Conservation (phyloP, 1,284 basidiomycete genomes). For the Microbotryum scabiosae region DNA sequence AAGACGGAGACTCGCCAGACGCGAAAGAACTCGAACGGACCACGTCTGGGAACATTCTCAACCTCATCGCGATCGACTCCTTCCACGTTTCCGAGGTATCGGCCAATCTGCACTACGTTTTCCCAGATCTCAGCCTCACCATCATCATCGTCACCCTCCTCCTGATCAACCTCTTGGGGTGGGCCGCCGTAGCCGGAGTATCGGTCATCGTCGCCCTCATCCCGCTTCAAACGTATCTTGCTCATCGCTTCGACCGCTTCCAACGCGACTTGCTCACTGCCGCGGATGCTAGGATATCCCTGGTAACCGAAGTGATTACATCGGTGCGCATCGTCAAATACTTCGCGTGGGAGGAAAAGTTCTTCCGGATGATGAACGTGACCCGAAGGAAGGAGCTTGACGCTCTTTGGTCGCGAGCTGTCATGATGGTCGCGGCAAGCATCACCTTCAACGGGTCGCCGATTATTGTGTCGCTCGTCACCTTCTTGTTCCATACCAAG, state of each 20-base stretch:
- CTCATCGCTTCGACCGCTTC: constrained; percentile 43
- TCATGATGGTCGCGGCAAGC: constrained; percentile 41
- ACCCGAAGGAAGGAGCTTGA: constrained; percentile 44
- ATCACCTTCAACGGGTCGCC: constrained; percentile 39
- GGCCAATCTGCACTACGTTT: constrained; percentile 42
- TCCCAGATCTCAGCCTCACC: constrained; percentile 41
- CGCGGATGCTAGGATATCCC: constrained; percentile 48
- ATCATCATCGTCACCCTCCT: constrained; percentile 44
- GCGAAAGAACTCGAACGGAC: constrained; percentile 32
- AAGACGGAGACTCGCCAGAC: background rate
- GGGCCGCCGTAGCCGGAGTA: constrained; percentile 43
- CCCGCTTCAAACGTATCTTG: constrained; percentile 9
- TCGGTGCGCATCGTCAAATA: constrained; percentile 46
- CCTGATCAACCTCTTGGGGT: constrained; percentile 44
- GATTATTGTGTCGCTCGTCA: constrained; percentile 24
- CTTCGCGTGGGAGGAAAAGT: constrained; percentile 44
- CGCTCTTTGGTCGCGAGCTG: constrained; percentile 43
- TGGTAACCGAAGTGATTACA: constrained; percentile 48
- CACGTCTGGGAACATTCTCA: constrained; percentile 47
- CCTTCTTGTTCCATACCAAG: constrained; percentile 41
- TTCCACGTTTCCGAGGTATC: constrained; percentile 39
- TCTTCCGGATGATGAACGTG: constrained; percentile 45
- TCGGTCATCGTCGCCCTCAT: too few relatives aligned
- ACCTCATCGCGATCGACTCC: constrained; percentile 49
- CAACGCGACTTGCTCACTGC: constrained; percentile 45